Evolutionary conservation across 2,329 filamentous ascomycete genomes (phyloP), one percentile per base, ranked within the genome.

Genomic region (Neofusicoccum cordaticola): DNA sequence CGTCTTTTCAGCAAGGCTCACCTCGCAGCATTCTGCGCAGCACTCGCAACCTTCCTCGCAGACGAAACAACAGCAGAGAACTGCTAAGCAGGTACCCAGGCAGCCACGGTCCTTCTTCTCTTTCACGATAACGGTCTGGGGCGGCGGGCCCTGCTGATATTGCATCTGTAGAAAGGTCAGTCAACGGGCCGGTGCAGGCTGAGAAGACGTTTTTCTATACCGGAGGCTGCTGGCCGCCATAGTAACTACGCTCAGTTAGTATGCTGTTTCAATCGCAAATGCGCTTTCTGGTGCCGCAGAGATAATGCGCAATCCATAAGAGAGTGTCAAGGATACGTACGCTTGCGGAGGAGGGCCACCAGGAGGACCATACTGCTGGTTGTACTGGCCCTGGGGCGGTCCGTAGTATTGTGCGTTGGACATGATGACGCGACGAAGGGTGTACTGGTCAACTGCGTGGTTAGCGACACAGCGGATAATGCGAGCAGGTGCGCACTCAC

Each of bases 21-120:
- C 65, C 84, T 64, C 84, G 70, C 84, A 83, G 74, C 85, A 87
- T 4, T 88, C 86, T n/a, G 82, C 78, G 71, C 86, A 88, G 77
- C 85, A 88, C 73, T 88, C 86, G 70, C 86, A 88, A 34, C 83
- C 81, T 75, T 88, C 86, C 71, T 88, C 86, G 70, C 84, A 87
- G 34, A 88, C 80, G 75, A 86, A 88, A 71, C 86, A 88, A 73
- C 86, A 89, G 78, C 86, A 88, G 42, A 88, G 74, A 39, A 79
- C 79, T 53, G 83, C 84, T 56, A 87, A 72, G 76, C 82, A 86
- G 13, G 81, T 77, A 52, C 73, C 75, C 62, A 86, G 74, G 68
- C 84, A 86, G 53, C 84, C 83, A 42, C 79, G 74, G 67, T 80
- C 79, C 71, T 82, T 82, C 72, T 82, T 81, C 71, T 81, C 74